Conservation (phyloP, 495 filamentous ascomycete species). For the Penicillium roqueforti region DNA sequence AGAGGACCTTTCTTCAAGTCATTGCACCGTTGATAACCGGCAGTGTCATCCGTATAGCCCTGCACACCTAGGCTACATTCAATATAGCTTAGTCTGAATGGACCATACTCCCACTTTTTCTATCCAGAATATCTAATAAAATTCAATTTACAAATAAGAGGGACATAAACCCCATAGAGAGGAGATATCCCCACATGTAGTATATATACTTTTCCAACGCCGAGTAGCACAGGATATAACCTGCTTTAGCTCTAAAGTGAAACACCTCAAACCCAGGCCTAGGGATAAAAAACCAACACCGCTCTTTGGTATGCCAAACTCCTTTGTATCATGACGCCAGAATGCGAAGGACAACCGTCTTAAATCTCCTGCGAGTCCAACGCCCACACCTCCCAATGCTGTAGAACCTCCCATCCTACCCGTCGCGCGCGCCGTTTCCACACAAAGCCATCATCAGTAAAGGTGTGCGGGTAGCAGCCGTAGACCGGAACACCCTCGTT, state of each 20-base stretch:
- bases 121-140: not conserved
- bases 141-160: not conserved
- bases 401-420: constrained; percentile 41
- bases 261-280: not conserved
- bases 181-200: not conserved
- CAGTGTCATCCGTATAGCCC: too few species aligned
- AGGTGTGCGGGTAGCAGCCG: not conserved
- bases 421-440: constrained; percentile 33
- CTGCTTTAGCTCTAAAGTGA: not conserved
- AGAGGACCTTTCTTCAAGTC: too few species aligned
- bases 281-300: not conserved
- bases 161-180: not conserved
- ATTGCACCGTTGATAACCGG: too few species aligned
- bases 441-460: constrained; percentile 18
- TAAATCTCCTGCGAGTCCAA: constrained; percentile 41
- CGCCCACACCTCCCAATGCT: constrained; percentile 43
- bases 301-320: constrained; percentile 1
- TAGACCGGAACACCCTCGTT: not conserved
- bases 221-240: not conserved
- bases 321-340: not conserved
- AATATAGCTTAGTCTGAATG: too few species aligned
- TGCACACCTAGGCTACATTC: too few species aligned
- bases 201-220: constrained; percentile 7
- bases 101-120: too few species aligned
- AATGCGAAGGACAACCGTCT: not conserved